These are phyloP conservation scores for Neckera pumila DNA, from an alignment of 225 moss, liverwort and hornwort genomes.

Conservation along the genomic window DNA sequence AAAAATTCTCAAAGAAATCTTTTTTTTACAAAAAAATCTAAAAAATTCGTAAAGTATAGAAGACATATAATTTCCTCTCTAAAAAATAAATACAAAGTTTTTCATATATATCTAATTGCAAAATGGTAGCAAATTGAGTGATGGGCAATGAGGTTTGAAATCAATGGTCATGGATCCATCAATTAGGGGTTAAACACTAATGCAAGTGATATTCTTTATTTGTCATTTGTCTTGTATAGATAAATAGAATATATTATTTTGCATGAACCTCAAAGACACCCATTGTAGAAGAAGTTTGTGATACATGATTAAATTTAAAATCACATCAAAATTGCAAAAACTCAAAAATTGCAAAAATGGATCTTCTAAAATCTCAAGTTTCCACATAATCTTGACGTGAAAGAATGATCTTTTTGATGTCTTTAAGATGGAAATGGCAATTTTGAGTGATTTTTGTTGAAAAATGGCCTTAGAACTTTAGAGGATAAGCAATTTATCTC, in stretches of 20 bases:
- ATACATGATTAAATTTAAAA: too few relatives aligned
- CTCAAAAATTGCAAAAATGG: too few relatives aligned
- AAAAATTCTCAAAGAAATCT: too few relatives aligned
- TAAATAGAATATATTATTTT: not conserved
- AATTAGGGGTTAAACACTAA: not conserved
- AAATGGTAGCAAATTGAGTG: too few relatives aligned
- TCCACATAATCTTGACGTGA: rapidly evolving
- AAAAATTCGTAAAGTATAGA: too few relatives aligned
- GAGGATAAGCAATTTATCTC: rapidly evolving
- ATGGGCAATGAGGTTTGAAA: too few relatives aligned
- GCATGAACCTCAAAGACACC: not conserved
- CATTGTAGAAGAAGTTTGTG: not conserved
- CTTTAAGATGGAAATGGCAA: not conserved
- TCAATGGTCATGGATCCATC: too few relatives aligned
- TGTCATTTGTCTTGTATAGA: not conserved
- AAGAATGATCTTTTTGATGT: not conserved
- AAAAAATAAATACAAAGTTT: too few relatives aligned
- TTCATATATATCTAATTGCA: too few relatives aligned
- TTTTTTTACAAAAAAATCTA: too few relatives aligned
- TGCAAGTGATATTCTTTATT: not conserved
- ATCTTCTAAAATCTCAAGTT: not conserved
- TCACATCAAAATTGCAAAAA: not conserved
- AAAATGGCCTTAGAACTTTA: not conserved
- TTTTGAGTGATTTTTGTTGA: not conserved
- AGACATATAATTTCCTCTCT: too few relatives aligned